A percentile compares a stretch with the other conserved stretches of the same genome.
These are phyloP conservation scores for Rhynchosporium graminicola DNA, from an alignment of 2,329 filamentous ascomycete genomes.

Conservation along the genomic window DNA sequence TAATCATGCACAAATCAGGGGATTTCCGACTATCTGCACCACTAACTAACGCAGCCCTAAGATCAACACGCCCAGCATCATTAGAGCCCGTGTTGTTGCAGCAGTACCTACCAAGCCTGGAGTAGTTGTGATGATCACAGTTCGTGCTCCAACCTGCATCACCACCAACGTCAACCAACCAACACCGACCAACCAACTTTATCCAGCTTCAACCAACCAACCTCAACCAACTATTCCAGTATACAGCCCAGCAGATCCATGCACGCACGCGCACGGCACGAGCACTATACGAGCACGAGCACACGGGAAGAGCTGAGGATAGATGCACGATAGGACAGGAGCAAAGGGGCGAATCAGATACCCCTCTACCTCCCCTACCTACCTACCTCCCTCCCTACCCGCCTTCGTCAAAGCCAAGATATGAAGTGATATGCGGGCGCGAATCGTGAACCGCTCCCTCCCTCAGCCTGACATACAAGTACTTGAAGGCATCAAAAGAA, in stretches of 20 bases:
- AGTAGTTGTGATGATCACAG: not conserved
- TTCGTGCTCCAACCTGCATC: too few relatives aligned
- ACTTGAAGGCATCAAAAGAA: not conserved
- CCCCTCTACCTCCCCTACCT: too few relatives aligned
- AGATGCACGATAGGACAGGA: too few relatives aligned
- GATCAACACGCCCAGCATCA: not conserved
- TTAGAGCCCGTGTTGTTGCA: not conserved
- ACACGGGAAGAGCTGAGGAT: too few relatives aligned
- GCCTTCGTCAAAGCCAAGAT: not conserved
- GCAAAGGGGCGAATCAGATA: too few relatives aligned
- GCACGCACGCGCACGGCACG: slow-evolving; percentile 12
- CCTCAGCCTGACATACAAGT: not conserved
- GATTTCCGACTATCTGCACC: not conserved
- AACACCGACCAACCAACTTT: too few relatives aligned
- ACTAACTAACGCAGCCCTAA: not conserved
- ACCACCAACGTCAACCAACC: too few relatives aligned
- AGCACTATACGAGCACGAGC: not conserved
- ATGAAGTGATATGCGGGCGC: too few relatives aligned
- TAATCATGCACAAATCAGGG: slow-evolving; percentile 6
- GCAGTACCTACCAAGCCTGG: not conserved
- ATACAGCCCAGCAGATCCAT: not conserved
- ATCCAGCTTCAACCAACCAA: not conserved
- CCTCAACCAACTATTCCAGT: not conserved
- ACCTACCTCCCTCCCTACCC: too few relatives aligned
- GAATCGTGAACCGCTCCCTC: too few relatives aligned